Evolutionary conservation across 1,139 yeast genomes (phyloP).

Genomic region (Yamadazyma spencermartinsiae): DNA sequence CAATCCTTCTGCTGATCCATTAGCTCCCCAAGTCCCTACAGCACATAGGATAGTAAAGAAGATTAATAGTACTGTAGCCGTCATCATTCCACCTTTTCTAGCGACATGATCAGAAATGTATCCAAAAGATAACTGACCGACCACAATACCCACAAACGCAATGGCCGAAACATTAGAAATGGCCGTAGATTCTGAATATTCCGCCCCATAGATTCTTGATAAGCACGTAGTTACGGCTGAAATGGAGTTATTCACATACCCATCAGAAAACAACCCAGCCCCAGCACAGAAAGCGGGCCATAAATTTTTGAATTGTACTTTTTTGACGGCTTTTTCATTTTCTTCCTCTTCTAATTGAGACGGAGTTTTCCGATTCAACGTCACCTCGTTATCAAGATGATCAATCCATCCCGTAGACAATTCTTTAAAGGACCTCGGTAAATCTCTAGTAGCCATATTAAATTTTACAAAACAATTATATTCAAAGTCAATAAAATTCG

Average conservation of each 20-base stretch:
- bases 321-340: slow-evolving; percentile 15
- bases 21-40: slow-evolving; percentile 81
- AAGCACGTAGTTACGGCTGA: slow-evolving; percentile 75
- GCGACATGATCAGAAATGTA: slow-evolving; percentile 74
- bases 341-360: slow-evolving; percentile 25
- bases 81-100: slow-evolving; percentile 78
- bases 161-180: slow-evolving; percentile 81
- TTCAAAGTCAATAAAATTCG: not conserved
- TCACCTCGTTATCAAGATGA: slow-evolving; percentile 24
- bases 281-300: slow-evolving; percentile 89
- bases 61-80: slow-evolving; percentile 71
- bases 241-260: slow-evolving; percentile 83
- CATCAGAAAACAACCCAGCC: slow-evolving; percentile 89
- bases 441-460: slow-evolving; percentile 50
- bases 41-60: slow-evolving; percentile 75
- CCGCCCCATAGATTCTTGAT: slow-evolving; percentile 58
- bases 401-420: slow-evolving; percentile 40
- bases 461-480: too few species aligned
- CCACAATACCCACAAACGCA: slow-evolving; percentile 87
- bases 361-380: slow-evolving; percentile 26
- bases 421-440: slow-evolving; percentile 45
- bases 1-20: slow-evolving; percentile 62
- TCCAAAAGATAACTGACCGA: slow-evolving; percentile 84
- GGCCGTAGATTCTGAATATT: slow-evolving; percentile 63
- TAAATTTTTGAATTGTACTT: slow-evolving; percentile 29